phyloP scores from a whole-genome alignment of 345 rosid genomes.

The Hibiscus tridactylites region DNA sequence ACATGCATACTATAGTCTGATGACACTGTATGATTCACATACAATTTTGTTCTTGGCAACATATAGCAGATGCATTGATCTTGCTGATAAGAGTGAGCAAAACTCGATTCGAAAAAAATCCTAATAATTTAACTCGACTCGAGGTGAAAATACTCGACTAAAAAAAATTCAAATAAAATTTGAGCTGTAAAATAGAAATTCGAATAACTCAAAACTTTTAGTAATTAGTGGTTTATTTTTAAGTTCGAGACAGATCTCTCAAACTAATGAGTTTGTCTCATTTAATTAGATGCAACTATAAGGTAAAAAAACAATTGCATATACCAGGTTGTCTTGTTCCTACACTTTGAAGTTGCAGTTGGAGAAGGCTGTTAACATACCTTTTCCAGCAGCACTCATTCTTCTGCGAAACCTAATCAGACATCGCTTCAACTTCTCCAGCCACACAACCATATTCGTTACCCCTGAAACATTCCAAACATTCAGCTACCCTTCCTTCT shows the following conservation, averaged over 20 bases:
- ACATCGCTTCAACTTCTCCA: conserved; percentile 39
- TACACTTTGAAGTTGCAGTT: neutral
- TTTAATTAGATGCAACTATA: too few relatives aligned
- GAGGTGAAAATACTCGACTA: too few relatives aligned
- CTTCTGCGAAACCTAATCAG: conserved; percentile 12
- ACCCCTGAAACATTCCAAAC: conserved; percentile 22
- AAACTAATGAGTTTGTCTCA: too few relatives aligned
- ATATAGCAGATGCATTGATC: neutral
- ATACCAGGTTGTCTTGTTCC: too few relatives aligned
- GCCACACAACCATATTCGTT: conserved; percentile 40
- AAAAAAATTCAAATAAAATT: too few relatives aligned
- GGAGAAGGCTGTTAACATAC: neutral
- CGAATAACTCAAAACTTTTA: too few relatives aligned
- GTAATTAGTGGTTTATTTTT: too few relatives aligned
- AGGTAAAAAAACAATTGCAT: too few relatives aligned
- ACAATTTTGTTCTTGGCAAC: conserved; percentile 15
- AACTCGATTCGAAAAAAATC: too few relatives aligned
- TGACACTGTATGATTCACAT: conserved; percentile 9
- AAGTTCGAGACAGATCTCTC: too few relatives aligned
- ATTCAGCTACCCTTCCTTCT: neutral
- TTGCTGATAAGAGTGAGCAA: neutral
- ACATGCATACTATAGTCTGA: conserved; percentile 14
- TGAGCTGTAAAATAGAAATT: too few relatives aligned
- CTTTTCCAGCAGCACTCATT: neutral
- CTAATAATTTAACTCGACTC: too few relatives aligned